Percentiles rank a stretch among this genome's conserved stretches.
These are phyloP conservation scores for Podospora anserina DNA, from an alignment of 495 filamentous ascomycete genomes.

Conservation along the genomic window DNA sequence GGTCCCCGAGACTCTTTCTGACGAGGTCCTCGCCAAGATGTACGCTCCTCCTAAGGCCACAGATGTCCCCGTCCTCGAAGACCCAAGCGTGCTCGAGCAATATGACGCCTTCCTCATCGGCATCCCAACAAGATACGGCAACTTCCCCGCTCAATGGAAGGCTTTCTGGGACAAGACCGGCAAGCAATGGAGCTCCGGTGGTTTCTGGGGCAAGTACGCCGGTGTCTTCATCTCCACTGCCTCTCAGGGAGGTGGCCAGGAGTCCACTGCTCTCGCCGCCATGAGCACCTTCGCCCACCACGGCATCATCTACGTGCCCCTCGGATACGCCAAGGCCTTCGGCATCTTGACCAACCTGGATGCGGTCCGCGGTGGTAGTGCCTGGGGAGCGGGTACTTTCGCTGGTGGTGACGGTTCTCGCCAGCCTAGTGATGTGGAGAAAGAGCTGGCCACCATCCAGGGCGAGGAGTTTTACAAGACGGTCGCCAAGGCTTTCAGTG, in stretches of 20 bases:
- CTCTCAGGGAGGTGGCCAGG: conserved; percentile 84
- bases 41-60: conserved; percentile 74
- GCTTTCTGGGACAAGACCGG: conserved; percentile 83
- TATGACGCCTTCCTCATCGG: conserved; percentile 94
- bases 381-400: conserved; percentile 96
- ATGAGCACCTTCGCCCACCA: conserved; percentile 91
- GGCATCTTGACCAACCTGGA: conserved; percentile 59
- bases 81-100: conserved; percentile 62
- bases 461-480: conserved; percentile 83
- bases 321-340: conserved; percentile 87
- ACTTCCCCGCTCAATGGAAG: conserved; percentile 98
- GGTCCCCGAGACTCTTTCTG: conserved; percentile 78
- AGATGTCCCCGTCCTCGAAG: conserved; percentile 59
- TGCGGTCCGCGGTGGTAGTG: conserved; percentile 78
- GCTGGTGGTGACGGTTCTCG: conserved; percentile 76
- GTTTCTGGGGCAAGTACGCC: conserved; percentile 85
- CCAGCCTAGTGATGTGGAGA: conserved; percentile 69
- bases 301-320: conserved; percentile 90
- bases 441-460: conserved; percentile 73
- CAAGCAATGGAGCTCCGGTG: conserved; percentile 66
- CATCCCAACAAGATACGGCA: conserved; percentile 97
- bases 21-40: conserved; percentile 80
- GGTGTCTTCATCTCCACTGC: conserved; percentile 88
- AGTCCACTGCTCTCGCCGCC: conserved; percentile 75
- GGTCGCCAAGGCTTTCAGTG: conserved; percentile 68